Percentiles rank a stretch among this genome's conserved stretches.
Evolutionary conservation across 2,329 filamentous ascomycete genomes (phyloP).

Genomic region (Thermothelomyces thermophilus): DNA sequence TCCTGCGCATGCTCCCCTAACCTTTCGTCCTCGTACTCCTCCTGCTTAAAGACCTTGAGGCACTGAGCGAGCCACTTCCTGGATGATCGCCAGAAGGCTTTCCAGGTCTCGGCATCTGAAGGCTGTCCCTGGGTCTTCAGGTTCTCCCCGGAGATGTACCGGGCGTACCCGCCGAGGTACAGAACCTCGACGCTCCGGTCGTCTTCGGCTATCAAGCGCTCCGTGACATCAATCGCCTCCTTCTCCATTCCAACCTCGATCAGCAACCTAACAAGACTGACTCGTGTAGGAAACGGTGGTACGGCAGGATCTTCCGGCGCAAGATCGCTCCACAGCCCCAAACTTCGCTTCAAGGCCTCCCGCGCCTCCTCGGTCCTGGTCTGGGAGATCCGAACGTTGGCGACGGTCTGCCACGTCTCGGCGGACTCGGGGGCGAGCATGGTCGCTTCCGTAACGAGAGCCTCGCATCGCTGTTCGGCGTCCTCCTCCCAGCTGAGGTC

Average conservation of each 20-base stretch:
- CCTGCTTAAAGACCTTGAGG: conserved; percentile 66
- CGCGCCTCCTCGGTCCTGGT: conserved; percentile 69
- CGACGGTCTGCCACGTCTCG: conserved; percentile 92
- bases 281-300: conserved; percentile 79
- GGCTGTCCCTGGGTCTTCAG: conserved; percentile 39
- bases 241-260: conserved; percentile 87
- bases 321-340: conserved; percentile 77
- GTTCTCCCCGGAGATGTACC: conserved; percentile 72
- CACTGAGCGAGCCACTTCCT: conserved; percentile 78
- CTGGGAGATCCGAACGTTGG: conserved; percentile 90
- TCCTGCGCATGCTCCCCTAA: conserved; percentile 69
- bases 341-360: conserved; percentile 68
- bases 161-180: conserved; percentile 94
- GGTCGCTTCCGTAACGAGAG: conserved; percentile 82
- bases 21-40: conserved; percentile 81
- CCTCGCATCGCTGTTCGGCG: conserved; percentile 81
- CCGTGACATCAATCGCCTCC: conserved; percentile 77
- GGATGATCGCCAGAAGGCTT: conserved; percentile 63
- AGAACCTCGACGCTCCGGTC: conserved; percentile 92
- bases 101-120: conserved; percentile 43
- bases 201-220: conserved; percentile 78
- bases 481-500: conserved; percentile 90
- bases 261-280: conserved; percentile 75
- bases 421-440: conserved; percentile 73
- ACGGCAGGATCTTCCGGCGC: conserved; percentile 64